Evolutionary conservation across 2,329 filamentous ascomycete genomes (phyloP), one percentile per base, ranked within the genome.

Genomic region (Neocucurbitaria cava): DNA sequence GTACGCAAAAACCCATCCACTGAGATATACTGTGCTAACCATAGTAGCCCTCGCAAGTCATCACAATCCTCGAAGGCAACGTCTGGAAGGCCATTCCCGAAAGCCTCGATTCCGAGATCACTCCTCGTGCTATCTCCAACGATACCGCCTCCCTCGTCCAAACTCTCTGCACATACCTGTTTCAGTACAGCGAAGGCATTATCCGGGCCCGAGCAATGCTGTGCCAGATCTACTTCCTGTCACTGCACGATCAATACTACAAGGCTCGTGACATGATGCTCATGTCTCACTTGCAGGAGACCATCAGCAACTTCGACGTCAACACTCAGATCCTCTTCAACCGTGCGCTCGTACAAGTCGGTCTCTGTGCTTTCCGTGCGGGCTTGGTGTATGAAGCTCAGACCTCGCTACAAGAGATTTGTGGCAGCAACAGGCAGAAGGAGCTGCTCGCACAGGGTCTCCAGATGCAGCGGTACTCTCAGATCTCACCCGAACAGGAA

Each of bases 281-380:
- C 77, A 99, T 99, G 92, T 99, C 95, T 17, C 95, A 99, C 82
- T 83, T 99, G 74, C 94, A 97, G 75, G 95, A 99, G 83, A 96
- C 91, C 50, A 99, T 99, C 76, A 86, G 87, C 80, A 96, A 91
- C 80, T 99, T 99, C 73, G 95, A 99, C 72, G 90, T 99, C 66
- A 92, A 89, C 81, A 96, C 92, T 51, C 95, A 99, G 80, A 99
- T 99, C 59, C 88, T 99, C 53, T 99, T 96, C 88, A 99, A 99
- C 86, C 88, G 95, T 65, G 97, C 95, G 1, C 85, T 99, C 30
- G 96, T 98, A 38, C 95, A 99, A 79, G 94, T 99, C 56, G 96
- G 95, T 68, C 90, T 99, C 53, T 99, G 96, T 75, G 96, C 95
- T 38, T 99, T 99, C 89, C 90, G 96, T 62, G 92, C 93, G 69